phyloP scores from a whole-genome alignment of 1,139 yeast genomes.

The Nakaseomyces sp. region DNA sequence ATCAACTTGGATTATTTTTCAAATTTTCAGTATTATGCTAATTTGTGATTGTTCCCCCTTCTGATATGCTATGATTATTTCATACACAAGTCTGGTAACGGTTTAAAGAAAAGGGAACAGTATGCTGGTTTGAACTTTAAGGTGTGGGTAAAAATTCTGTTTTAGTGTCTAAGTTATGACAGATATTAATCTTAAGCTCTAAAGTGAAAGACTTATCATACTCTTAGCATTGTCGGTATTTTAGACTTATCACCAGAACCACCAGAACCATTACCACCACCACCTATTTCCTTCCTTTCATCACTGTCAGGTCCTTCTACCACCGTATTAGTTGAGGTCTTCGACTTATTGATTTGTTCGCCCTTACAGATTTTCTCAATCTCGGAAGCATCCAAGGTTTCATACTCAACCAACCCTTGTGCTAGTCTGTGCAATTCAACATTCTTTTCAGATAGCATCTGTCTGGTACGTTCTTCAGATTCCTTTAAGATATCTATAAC shows the following conservation, averaged over 20 bases:
- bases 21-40: constrained; percentile 1
- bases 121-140: neutral
- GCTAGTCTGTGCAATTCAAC: constrained; percentile 83
- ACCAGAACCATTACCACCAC: constrained; percentile 12
- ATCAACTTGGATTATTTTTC: constrained; percentile 3
- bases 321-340: constrained; percentile 65
- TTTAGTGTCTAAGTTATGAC: neutral
- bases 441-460: constrained; percentile 49
- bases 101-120: neutral
- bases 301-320: constrained; percentile 48
- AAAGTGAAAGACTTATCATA: too few relatives aligned
- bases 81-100: too few relatives aligned
- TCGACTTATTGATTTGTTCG: constrained; percentile 57
- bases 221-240: constrained; percentile 28
- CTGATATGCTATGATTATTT: neutral
- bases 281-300: constrained; percentile 29
- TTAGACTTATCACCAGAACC: constrained; percentile 21
- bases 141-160: neutral
- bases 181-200: too few relatives aligned
- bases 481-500: constrained; percentile 64
- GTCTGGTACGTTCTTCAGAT: constrained; percentile 74
- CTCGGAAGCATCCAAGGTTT: constrained; percentile 85
- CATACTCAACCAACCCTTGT: constrained; percentile 88
- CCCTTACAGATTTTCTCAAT: constrained; percentile 82
- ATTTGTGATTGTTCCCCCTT: neutral